Base-by-base conservation (phyloP, 2,329 filamentous ascomycete species). In the Fusarium dlaminii region DNA sequence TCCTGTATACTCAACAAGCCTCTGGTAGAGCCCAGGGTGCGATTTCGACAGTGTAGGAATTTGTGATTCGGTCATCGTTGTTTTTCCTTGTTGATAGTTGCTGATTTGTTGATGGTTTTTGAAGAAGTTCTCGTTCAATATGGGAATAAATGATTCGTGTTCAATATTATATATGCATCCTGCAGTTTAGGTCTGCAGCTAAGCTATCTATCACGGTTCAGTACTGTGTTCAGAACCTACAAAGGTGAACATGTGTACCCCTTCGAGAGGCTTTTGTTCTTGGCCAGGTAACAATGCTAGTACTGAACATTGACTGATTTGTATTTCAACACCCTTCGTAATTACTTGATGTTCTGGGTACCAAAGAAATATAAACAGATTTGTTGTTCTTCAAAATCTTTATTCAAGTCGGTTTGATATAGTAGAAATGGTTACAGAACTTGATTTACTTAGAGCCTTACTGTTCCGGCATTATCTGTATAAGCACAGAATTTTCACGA, bases 61-160 rank as follows among this genome's bases (percentile, higher is more conserved):
- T 29, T 29, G 43, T 46, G 43, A 29, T 29, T 29, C 13, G 6
- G 24, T 3, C 18, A 46, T 46, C 5, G 3, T 22, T 15, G 12
- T 13, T 14, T 22, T 29, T 6, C 0, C 1, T 46, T 5, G 18
- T 10, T 29, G 4, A 5, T 46, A 3, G 4, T 29, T 22, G 43
- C 18, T 9, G 9, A 29, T 8, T 29, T 46, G 8, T 3, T 22
- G 2, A 7, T 15, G 5, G 2, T 4, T 14, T 20, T 15, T 14
- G 5, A 7, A 3, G 12, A 46, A 46, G 4, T 29, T 0, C 5
- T 20, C 12, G 13, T 18, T 46, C 8, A 14, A 10, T 20, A 1
- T 4, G 8, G 4, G n/a, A 4, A 27, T 18, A 8, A 4, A 6
- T 4, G 8, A 20, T 14, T 13, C 1, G 0, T 3, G 5, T 1